These are phyloP conservation scores for Amorphotheca resinae DNA, from an alignment of 495 filamentous ascomycete genomes.

Conservation along the genomic window DNA sequence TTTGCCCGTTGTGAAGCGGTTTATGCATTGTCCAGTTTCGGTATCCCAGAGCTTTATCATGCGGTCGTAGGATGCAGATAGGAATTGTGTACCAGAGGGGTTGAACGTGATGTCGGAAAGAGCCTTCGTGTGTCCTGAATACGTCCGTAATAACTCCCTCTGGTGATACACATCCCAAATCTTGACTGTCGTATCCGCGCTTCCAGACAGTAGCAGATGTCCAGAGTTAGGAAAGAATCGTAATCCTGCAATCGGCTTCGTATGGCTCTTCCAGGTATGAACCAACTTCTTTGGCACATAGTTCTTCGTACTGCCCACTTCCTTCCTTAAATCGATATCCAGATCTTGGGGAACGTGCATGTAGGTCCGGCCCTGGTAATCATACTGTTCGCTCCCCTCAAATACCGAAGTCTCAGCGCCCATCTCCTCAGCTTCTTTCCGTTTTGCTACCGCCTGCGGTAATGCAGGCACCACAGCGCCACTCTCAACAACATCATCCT, in stretches of 20 bases:
- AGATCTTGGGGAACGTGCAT: slow-evolving; percentile 96
- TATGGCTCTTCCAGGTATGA: slow-evolving; percentile 80
- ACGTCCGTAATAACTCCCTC: slow-evolving; percentile 77
- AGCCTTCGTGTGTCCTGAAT: slow-evolving; percentile 79
- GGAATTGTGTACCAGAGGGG: slow-evolving; percentile 66
- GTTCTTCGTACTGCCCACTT: slow-evolving; percentile 65
- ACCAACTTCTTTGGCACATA: slow-evolving; percentile 88
- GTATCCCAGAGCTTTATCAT: slow-evolving; percentile 98
- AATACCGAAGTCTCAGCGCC: slow-evolving; percentile 77
- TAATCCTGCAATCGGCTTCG: slow-evolving; percentile 72
- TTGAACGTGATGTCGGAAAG: slow-evolving; percentile 87
- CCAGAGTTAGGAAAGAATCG: slow-evolving; percentile 80
- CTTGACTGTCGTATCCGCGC: slow-evolving; percentile 81
- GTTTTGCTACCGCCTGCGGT: slow-evolving; percentile 41
- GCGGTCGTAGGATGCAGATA: slow-evolving; percentile 86
- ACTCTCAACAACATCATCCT: slow-evolving; percentile 39
- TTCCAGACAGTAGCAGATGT: slow-evolving; percentile 75
- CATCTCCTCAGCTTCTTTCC: slow-evolving; percentile 45
- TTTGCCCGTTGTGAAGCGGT: slow-evolving; percentile 81
- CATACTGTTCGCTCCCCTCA: slow-evolving; percentile 67
- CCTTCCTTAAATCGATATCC: slow-evolving; percentile 77
- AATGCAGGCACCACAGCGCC: slow-evolving; percentile 39
- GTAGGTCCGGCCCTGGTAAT: slow-evolving; percentile 86
- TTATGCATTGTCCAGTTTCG: slow-evolving; percentile 78
- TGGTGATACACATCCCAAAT: slow-evolving; percentile 91